Evolutionary conservation across 2,329 filamentous ascomycete genomes (phyloP).

Genomic region (Colletotrichum sp.): DNA sequence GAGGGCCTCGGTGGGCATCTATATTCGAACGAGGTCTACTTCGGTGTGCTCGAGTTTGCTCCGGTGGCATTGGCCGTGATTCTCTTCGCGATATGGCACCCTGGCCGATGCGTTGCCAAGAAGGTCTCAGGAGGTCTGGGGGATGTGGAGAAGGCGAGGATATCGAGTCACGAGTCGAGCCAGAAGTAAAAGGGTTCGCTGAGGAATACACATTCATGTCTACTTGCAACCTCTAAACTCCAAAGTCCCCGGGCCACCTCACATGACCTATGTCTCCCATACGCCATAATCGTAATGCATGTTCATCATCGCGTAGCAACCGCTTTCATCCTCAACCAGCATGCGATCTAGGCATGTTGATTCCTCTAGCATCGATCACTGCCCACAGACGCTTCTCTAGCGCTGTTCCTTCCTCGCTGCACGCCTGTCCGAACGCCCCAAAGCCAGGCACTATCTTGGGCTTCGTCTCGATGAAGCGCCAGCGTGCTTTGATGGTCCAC

Average conservation of each 20-base stretch:
- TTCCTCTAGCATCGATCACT: background rate
- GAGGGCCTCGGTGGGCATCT: slow-evolving; percentile 51
- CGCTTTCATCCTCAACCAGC: background rate
- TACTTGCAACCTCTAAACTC: background rate
- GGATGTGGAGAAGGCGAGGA: background rate
- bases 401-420: background rate
- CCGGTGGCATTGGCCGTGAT: slow-evolving; percentile 56
- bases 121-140: background rate
- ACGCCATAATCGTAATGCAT: background rate
- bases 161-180: background rate
- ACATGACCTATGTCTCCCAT: background rate
- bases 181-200: background rate
- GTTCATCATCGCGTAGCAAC: background rate
- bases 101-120: slow-evolving; percentile 38
- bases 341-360: background rate
- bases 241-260: background rate
- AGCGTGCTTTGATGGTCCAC: background rate
- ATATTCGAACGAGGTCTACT: slow-evolving; percentile 56
- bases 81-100: slow-evolving; percentile 50
- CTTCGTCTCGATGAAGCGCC: background rate
- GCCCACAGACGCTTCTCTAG: slow-evolving; percentile 6
- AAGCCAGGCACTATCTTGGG: slow-evolving; percentile 7
- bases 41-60: slow-evolving; percentile 59
- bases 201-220: background rate
- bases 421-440: background rate